Percentiles rank a stretch among this genome's conserved stretches.
phyloP scores from a whole-genome alignment of 495 filamentous ascomycete species.

The Hypomontagnella submonticulosa region DNA sequence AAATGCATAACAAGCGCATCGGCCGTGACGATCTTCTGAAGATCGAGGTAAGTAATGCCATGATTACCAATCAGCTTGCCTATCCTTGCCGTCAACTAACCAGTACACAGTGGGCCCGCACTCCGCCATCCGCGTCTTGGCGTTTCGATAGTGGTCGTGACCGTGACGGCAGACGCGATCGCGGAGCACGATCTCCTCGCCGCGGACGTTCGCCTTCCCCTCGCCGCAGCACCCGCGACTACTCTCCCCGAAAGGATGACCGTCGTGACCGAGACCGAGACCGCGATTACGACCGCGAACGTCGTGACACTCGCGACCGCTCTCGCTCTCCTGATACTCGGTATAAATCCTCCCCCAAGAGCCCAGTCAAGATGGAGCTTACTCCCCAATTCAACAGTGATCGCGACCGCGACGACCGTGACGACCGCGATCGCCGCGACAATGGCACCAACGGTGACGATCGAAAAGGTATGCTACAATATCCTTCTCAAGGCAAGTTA shows the following conservation, averaged over 20 bases:
- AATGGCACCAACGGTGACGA: conserved; percentile 83
- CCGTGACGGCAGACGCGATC: conserved; percentile 67
- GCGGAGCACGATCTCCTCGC: conserved; percentile 81
- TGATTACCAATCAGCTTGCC: background rate
- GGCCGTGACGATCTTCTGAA: conserved; percentile 96
- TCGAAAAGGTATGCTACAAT: conserved; percentile 76
- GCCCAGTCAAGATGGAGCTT: conserved; percentile 12
- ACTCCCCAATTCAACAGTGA: conserved; percentile 51
- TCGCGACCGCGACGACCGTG: conserved; percentile 68
- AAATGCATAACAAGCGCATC: conserved; percentile 99
- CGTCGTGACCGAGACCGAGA: conserved; percentile 85
- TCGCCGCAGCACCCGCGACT: conserved; percentile 80
- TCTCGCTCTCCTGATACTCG: conserved; percentile 78
- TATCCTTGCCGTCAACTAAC: conserved; percentile 23
- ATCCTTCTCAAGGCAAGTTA: conserved; percentile 28
- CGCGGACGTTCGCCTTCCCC: conserved; percentile 78
- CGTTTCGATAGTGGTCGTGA: conserved; percentile 92
- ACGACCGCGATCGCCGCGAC: conserved; percentile 66
- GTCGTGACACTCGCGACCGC: conserved; percentile 76
- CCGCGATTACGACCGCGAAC: conserved; percentile 81
- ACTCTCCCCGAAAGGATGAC: conserved; percentile 91
- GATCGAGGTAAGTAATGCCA: conserved; percentile 80
- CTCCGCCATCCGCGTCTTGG: conserved; percentile 98
- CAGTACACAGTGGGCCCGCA: conserved; percentile 87
- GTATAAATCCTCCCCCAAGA: conserved; percentile 58